Base-by-base conservation (phyloP, 139 green algal species). In the Tetradesmus lagerheimii region DNA sequence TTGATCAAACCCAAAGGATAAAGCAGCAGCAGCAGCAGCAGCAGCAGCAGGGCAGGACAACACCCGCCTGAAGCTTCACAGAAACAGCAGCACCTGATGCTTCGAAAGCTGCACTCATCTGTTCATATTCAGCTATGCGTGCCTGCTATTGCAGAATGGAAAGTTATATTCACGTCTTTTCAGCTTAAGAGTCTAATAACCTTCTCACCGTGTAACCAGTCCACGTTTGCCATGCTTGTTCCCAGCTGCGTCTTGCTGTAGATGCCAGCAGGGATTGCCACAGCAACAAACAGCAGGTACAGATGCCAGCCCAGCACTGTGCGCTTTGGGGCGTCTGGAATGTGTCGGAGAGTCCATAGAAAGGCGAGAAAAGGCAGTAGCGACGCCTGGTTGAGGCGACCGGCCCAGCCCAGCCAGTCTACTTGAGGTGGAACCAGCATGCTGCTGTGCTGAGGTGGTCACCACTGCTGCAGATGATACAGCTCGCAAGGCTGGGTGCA, bases 241-340 rank as follows among this genome's bases (percentile, higher is more conserved):
- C 71, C 71, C n/a, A 84, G 47, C n/a, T 77, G 31, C 50, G 71
- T 50, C 67, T 84, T 83, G 66, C 41, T 38, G 67, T 83, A 89
- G 9, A 89, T 76, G 85, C 85, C 85, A 23, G 85, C 85, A 50
- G 85, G 74, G 18, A 89, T 76, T 2, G 85, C 85, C 20, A 89
- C 85, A 57, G 67, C 85, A 75, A 89, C 64, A 62, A 89, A 89
- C 11, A 47, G 11, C 29, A 89, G 31, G 39, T 89, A 89, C 12
- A 71, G 5, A 16, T 45, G 34, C 39, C 39, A 89, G 34, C 85
- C 67, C 16, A 23, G 74, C 29, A 83, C 29, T 35, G 76, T 38
- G 18, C 43, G 15, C 41, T 47, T 74, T 23, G 85, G 85, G 16
- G 41, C 67, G 45, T 89, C 43, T 81, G 85, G 74, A 6, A 89